Evolutionary conservation across 257 asterid species (phyloP).

Genomic region (Ajuga chamaepitys): DNA sequence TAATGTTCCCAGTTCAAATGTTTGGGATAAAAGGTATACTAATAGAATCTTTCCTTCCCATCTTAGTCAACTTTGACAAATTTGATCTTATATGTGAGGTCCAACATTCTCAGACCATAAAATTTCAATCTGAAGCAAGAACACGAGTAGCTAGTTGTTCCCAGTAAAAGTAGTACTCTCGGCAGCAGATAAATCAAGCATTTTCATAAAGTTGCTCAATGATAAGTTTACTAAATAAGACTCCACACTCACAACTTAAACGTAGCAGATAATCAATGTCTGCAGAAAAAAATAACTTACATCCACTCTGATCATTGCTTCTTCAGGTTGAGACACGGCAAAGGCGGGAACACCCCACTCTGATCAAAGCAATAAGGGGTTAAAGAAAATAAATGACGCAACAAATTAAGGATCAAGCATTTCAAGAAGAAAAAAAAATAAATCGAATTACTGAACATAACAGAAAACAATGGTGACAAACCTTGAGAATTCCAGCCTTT

Average conservation of each 20-base stretch:
- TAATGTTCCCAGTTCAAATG: constrained; percentile 6
- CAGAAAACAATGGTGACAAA: constrained; percentile 17
- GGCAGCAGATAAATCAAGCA: neutral
- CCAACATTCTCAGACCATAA: neutral
- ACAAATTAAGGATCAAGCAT: neutral
- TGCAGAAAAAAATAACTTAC: constrained; percentile 27
- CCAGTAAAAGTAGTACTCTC: neutral
- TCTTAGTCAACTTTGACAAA: no score
- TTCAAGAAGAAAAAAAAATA: neutral
- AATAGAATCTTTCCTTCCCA: neutral
- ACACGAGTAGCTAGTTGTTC: neutral
- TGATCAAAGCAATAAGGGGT: no score
- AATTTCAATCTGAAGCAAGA: neutral
- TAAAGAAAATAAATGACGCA: no score
- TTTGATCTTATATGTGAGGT: no score
- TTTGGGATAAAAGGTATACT: neutral
- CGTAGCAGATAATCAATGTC: neutral
- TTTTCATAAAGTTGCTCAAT: neutral
- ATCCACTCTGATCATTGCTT: constrained; percentile 53
- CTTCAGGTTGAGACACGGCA: constrained; percentile 64
- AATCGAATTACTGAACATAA: constrained; percentile 2
- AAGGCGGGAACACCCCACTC: constrained; percentile 59
- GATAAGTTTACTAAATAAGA: neutral
- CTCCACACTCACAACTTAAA: neutral
- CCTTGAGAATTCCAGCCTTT: no score